Conservation (phyloP, 208 protist genomes). For the Trypanosoma cruzi region DNA sequence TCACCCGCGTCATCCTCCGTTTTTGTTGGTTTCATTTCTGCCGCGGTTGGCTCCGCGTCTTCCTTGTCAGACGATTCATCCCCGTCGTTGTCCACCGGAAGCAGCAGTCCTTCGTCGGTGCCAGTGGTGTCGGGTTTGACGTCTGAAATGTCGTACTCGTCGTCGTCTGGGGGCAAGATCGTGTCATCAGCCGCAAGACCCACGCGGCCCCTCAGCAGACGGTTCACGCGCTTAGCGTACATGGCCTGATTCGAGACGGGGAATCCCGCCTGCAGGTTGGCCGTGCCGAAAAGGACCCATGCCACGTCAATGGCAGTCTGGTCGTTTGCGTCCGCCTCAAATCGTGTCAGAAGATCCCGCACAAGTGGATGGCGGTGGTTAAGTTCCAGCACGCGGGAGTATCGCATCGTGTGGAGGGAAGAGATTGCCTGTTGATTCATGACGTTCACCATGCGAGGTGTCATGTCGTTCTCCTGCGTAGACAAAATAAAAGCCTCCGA, state of each 20-base stretch:
- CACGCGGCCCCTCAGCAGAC: slow-evolving; percentile 89
- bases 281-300: slow-evolving; percentile 96
- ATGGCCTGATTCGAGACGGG: slow-evolving; percentile 69
- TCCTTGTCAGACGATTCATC: slow-evolving; percentile 12
- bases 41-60: not conserved
- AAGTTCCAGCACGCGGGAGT: slow-evolving; percentile 96
- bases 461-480: slow-evolving; percentile 92
- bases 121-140: slow-evolving; percentile 22
- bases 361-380: slow-evolving; percentile 98
- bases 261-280: slow-evolving; percentile 95
- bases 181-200: slow-evolving; percentile 68
- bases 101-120: slow-evolving; percentile 29
- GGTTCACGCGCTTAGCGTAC: slow-evolving; percentile 86
- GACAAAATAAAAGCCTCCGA: slow-evolving; percentile 95
- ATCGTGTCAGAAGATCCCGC: slow-evolving; percentile 85
- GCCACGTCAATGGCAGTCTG: slow-evolving; percentile 85
- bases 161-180: slow-evolving; percentile 76
- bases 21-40: slow-evolving; percentile 3
- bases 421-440: slow-evolving; percentile 95
- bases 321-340: slow-evolving; percentile 90
- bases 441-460: slow-evolving; percentile 97
- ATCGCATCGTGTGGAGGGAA: slow-evolving; percentile 39
- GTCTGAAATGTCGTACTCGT: slow-evolving; percentile 65
- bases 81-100: slow-evolving; percentile 38
- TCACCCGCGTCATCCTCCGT: slow-evolving; percentile 12